These are phyloP conservation scores for Waltergamsia citrina DNA, from an alignment of 2,329 filamentous ascomycete genomes.

Conservation along the genomic window DNA sequence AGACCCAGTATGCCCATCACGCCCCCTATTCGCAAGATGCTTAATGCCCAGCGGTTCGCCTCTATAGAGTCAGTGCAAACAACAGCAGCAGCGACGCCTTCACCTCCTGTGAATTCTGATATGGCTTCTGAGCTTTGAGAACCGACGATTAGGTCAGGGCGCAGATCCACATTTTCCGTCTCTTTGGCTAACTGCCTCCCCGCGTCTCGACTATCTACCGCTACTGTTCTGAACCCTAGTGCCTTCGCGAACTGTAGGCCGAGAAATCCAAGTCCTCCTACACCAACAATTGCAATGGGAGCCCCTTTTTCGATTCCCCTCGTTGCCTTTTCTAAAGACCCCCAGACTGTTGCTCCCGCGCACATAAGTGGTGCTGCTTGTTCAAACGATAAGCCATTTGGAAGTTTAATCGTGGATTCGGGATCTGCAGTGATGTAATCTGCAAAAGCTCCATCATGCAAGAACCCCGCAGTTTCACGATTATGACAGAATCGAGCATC, in stretches of 20 bases:
- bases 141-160: constrained; percentile 17
- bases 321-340: constrained; percentile 19
- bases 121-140: constrained; percentile 13
- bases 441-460: constrained; percentile 22
- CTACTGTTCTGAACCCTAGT: constrained; percentile 22
- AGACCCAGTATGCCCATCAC: constrained; percentile 18
- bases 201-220: constrained; percentile 21
- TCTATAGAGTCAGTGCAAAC: constrained; percentile 20
- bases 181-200: constrained; percentile 16
- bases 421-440: constrained; percentile 22
- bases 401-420: constrained; percentile 15
- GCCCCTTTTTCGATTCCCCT: constrained; percentile 11
- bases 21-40: constrained; percentile 16
- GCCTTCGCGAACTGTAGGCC: constrained; percentile 24
- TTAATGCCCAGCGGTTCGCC: constrained; percentile 18
- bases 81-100: constrained; percentile 18
- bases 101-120: constrained; percentile 15
- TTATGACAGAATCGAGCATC: constrained; percentile 21
- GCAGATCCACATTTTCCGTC: constrained; percentile 10
- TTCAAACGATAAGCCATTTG: constrained; percentile 15
- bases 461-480: constrained; percentile 21
- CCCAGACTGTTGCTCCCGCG: constrained; percentile 23
- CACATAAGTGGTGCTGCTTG: constrained; percentile 26
- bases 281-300: constrained; percentile 20
- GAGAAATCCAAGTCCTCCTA: constrained; percentile 23